Percentiles rank a stretch among this genome's conserved stretches.
Evolutionary conservation across 2,329 filamentous ascomycete genomes (phyloP).

Genomic region (Cercospora sojina): DNA sequence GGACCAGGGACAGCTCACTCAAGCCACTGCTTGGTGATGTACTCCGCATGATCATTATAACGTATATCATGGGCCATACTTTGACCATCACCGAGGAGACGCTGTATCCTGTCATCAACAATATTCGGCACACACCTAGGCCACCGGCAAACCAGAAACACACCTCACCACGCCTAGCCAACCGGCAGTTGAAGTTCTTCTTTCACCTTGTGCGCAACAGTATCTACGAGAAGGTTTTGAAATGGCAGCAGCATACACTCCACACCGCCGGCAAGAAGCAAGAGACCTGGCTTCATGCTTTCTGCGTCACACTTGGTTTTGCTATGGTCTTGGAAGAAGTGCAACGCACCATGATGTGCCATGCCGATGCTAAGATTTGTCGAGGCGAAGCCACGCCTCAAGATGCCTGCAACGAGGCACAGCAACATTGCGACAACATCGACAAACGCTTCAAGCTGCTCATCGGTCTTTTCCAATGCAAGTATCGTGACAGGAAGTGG

Average conservation of each 20-base stretch:
- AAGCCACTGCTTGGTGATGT: constrained; percentile 45
- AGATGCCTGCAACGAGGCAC: constrained; percentile 30
- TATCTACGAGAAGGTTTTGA: constrained; percentile 46
- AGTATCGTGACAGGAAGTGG: constrained; percentile 47
- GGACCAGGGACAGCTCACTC: constrained; percentile 37
- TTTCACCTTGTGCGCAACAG: constrained; percentile 46
- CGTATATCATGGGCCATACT: constrained; percentile 52
- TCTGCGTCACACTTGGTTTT: constrained; percentile 49
- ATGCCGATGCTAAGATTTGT: constrained; percentile 41
- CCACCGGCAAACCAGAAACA: constrained; percentile 27
- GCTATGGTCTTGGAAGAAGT: constrained; percentile 51
- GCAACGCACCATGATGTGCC: constrained; percentile 48
- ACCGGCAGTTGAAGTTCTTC: constrained; percentile 53
- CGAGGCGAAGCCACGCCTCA: constrained; percentile 30
- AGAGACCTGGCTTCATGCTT: constrained; percentile 48
- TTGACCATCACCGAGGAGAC: constrained; percentile 46
- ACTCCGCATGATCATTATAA: constrained; percentile 48
- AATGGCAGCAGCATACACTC: constrained; percentile 49
- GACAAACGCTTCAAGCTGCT: constrained; percentile 48
- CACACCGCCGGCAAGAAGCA: constrained; percentile 44
- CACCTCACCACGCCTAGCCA: constrained; percentile 47
- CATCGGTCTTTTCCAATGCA: constrained; percentile 49
- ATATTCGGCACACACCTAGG: constrained; percentile 41
- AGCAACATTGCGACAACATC: constrained; percentile 45
- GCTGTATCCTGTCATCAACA: constrained; percentile 39